Base-by-base conservation (phyloP, 1,284 basidiomycete genomes). In the Rhodotorula sp. region DNA sequence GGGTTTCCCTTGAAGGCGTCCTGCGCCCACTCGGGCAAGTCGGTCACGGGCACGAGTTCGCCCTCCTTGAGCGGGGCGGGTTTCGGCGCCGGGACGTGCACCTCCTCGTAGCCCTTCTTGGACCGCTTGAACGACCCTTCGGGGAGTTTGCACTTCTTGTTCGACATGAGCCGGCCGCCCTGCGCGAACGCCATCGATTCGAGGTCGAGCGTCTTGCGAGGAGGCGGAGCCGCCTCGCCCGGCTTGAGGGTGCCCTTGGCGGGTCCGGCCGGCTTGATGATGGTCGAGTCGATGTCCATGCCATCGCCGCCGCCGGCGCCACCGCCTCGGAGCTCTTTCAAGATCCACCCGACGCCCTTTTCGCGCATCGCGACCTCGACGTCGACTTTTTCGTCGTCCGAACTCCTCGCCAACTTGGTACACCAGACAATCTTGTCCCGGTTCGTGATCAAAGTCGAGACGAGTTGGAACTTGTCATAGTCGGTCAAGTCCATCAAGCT, bases 361-460 rank as follows among this genome's bases (percentile, higher is more conserved):
- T 99, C 96, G 60, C 96, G 86, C 95, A 99, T 99, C 0, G 91
- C 93, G 4, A 99, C 96, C 82, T 99, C 94, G 49, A 98, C 86
- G 78, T 99, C 94, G 67, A 95, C 88, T 66, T 90, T 87, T 80
- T 95, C 93, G 67, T 98, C 90, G 0, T 91, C 91, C 77, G 91
- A 89, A 62, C 90, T 90, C 56, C 95, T 87, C 79, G 93, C 91
- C 60, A 98, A 86, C 81, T 95, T 95, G 55, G 96, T 99, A 80
- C 95, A 98, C 96, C 96, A 99, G 0, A 98, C 93, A 62, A 99
- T 86, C 67, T 94, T 89, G 66, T 99, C 96, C 64, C 95, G 88
- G 82, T 99, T 98, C 82, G 95, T 95, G 78, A 95, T 88, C 79
- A 99, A 89, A 66, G 88, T 89, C 37, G 91, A 90, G 77, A 94